Conservation (phyloP, 1,139 yeast species). For the Groenewaldozyma sp. region DNA sequence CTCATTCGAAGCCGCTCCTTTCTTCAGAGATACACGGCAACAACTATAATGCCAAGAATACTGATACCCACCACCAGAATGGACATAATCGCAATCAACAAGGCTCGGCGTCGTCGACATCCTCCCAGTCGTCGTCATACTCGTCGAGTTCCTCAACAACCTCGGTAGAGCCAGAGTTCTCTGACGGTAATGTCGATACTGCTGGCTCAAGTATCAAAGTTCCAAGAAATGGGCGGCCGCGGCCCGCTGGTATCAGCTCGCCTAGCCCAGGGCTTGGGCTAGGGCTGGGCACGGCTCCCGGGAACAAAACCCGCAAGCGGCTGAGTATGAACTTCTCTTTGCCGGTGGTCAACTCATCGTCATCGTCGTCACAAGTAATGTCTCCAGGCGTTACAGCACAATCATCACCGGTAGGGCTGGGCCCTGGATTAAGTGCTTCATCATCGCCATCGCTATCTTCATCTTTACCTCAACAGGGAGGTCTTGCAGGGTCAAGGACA, state of each 20-base stretch:
- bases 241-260: too few species aligned
- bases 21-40: neutral
- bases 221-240: too few species aligned
- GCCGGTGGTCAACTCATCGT: slow-evolving; percentile 16
- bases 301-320: slow-evolving; percentile 14
- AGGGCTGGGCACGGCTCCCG: neutral
- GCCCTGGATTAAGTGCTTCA: slow-evolving; percentile 2
- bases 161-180: too few species aligned
- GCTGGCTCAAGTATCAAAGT: too few species aligned
- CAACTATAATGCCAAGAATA: neutral
- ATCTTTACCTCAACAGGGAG: neutral
- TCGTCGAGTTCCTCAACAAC: too few species aligned
- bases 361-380: slow-evolving; percentile 3
- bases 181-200: too few species aligned
- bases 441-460: neutral
- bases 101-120: neutral
- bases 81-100: neutral
- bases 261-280: too few species aligned
- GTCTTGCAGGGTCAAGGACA: too few species aligned
- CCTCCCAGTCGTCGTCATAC: too few species aligned
- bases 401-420: slow-evolving; percentile 1
- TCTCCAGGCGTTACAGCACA: slow-evolving; percentile 1
- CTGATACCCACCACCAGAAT: neutral
- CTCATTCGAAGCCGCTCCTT: neutral
- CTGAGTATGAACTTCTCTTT: slow-evolving; percentile 23